Evolutionary conservation across 2,329 filamentous ascomycete genomes (phyloP), one percentile per base, ranked within the genome.

Genomic region (Zymoseptoria passerinii): DNA sequence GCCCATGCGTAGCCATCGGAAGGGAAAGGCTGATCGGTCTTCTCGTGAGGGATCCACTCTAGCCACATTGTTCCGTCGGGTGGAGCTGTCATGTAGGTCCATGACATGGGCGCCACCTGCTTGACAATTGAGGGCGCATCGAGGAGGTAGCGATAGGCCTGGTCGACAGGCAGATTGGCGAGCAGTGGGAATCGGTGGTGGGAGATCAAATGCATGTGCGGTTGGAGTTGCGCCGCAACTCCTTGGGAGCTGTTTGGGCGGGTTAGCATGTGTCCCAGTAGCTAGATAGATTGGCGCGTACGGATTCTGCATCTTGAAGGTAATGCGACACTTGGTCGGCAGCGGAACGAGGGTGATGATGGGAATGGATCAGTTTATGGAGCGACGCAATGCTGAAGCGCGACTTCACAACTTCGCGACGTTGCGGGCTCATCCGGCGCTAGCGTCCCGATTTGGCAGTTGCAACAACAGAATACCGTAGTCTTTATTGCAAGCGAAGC

Each of bases 1-100:
- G 86, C 86, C 92, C 92, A 99, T 18, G 96, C 80, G 72, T 92
- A 95, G 52, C 94, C 94, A 77, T 99, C 92, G 40, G 88, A 95
- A 8, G 92, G 86, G 71, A 92, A 95, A 67, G 85, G 87, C 1
- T 82, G 85, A 3, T 83, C 84, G 57, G 89, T 74, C 58, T 86
- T 83, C 67, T 86, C 81, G 55, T 88, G 78, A 1, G 92, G 88
- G 72, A 96, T 91, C 92, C 92, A 97, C 55, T 88, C 88, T 63
- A 97, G 80, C 71, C 94, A 83, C 50, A 96, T 82, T 8, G 86
- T 87, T 57, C 91, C 91, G 74, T 95, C 90, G 55, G 81, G 81
- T 9, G 92, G 92, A 55, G 85, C 83, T 67, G 94, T 85, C 58
- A 97, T 83, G 73, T 92, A 96, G 51, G 88, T 92, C 92, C 92